These are phyloP conservation scores for Sambucus nigra DNA, from an alignment of 129 eudicot species.

Conservation along the genomic window DNA sequence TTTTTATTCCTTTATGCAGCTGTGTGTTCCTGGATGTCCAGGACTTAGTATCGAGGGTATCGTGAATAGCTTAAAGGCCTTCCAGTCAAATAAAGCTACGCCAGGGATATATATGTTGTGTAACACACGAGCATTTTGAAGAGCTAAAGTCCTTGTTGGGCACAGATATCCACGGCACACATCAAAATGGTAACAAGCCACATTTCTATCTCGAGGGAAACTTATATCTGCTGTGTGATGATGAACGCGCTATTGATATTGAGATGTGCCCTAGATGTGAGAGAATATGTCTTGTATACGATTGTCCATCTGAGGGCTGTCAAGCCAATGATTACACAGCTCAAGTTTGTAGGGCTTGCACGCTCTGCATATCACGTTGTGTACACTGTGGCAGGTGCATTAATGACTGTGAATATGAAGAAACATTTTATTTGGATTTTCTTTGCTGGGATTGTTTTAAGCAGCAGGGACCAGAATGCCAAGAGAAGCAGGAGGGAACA, in stretches of 20 bases:
- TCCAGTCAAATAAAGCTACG: slow-evolving; percentile 21
- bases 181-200: slow-evolving; percentile 31
- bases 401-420: slow-evolving; percentile 49
- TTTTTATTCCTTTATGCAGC: slow-evolving; percentile 27
- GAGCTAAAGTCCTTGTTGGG: slow-evolving; percentile 53
- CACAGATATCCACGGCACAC: slow-evolving; percentile 15
- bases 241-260: slow-evolving; percentile 76
- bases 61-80: slow-evolving; percentile 33
- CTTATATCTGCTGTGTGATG: slow-evolving; percentile 37
- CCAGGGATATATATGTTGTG: slow-evolving; percentile 60
- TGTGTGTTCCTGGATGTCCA: slow-evolving; percentile 74
- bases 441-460: slow-evolving; percentile 54
- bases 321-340: slow-evolving; percentile 28
- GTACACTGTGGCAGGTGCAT: slow-evolving; percentile 73
- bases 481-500: slow-evolving; percentile 24
- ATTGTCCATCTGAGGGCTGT: slow-evolving; percentile 66
- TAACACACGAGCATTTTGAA: slow-evolving; percentile 53
- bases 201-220: slow-evolving; percentile 49
- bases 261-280: slow-evolving; percentile 75
- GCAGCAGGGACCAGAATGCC: slow-evolving; percentile 25
- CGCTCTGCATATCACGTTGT: slow-evolving; percentile 69
- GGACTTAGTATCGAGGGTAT: slow-evolving; percentile 58
- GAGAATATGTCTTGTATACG: slow-evolving; percentile 64
- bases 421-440: slow-evolving; percentile 58
- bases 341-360: slow-evolving; percentile 62